phyloP scores from a whole-genome alignment of 192 early-diverging fungal genomes.

The Kickxella alabastrina region DNA sequence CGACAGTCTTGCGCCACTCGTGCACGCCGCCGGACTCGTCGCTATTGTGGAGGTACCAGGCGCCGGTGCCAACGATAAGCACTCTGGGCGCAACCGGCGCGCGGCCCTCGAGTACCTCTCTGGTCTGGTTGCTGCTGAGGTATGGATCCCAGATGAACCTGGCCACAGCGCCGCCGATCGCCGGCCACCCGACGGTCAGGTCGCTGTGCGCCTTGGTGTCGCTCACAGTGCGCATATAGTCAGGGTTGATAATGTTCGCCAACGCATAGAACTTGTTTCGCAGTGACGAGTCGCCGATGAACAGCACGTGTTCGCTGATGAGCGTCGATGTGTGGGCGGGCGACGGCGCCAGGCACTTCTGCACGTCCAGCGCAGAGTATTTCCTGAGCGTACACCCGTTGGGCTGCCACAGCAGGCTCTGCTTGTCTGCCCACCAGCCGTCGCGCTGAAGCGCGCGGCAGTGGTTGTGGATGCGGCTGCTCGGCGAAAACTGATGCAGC shows the following conservation, averaged over 20 bases:
- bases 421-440: constrained; percentile 54
- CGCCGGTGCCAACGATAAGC: constrained; percentile 55
- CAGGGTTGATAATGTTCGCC: constrained; percentile 43
- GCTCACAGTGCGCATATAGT: constrained; percentile 20
- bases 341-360: constrained; percentile 47
- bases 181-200: constrained; percentile 40
- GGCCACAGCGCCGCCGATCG: constrained; percentile 33
- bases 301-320: constrained; percentile 36
- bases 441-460: constrained; percentile 18
- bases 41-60: constrained; percentile 64
- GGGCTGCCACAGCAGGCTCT: constrained; percentile 57
- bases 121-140: constrained; percentile 49
- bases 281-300: constrained; percentile 67
- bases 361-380: constrained; percentile 48
- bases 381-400: constrained; percentile 57
- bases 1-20: constrained; percentile 47
- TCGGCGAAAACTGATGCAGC: constrained; percentile 21
- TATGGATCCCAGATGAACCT: constrained; percentile 75
- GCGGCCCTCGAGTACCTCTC: constrained; percentile 11
- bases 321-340: neutral
- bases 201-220: constrained; percentile 26
- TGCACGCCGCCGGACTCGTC: constrained; percentile 37
- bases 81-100: constrained; percentile 22
- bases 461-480: constrained; percentile 24
- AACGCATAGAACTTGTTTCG: constrained; percentile 60